Base-by-base conservation (phyloP, 768 basidiomycete species). In the Tulasnella sp. region DNA sequence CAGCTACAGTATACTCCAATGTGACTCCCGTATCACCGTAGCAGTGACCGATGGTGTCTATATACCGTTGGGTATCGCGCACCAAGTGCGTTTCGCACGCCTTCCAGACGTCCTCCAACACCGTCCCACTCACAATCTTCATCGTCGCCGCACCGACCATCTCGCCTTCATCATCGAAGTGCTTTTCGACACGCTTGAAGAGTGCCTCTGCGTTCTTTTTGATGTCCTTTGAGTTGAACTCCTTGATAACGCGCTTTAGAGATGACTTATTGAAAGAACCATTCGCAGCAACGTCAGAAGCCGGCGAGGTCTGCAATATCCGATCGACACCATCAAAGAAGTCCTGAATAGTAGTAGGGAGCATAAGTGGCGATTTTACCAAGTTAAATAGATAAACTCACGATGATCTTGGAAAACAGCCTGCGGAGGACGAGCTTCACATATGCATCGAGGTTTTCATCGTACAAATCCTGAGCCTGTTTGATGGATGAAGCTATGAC, bases 321-420 rank as follows among this genome's bases (percentile, higher is more conserved):
- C 86, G 82, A 67, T 97, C 92, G 41, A 96, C 76, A 4, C 88
- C 91, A 48, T 96, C 90, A 65, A 97, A 96, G 71, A 86, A 96
- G 70, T 97, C 95, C 94, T 96, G 69, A 17, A 10, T 45, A 29
- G 26, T 49, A n/a, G n/a, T n/a, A n/a, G n/a, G n/a, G n/a, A 44
- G 29, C 58, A 19, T 26, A 51, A 43, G 3, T 0, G 13, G 11
- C n/a, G 30, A 13, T 26, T 17, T 29, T 4, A 51, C n/a, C 4
- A 24, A 49, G 8, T 24, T 29, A 21, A n/a, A n/a, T n/a, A n/a
- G n/a, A n/a, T n/a, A n/a, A n/a, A n/a, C 85, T 66, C 67, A 93
- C 94, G 60, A 93, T 85, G 59, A 95, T 78, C 69, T 86, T 90
- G 1, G 83, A 77, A 67, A 98, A 89, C 0, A 92, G 89, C 61